Evolutionary conservation across 2,329 filamentous ascomycete species (phyloP).

Genomic region (Aaosphaeria pasadenensis): DNA sequence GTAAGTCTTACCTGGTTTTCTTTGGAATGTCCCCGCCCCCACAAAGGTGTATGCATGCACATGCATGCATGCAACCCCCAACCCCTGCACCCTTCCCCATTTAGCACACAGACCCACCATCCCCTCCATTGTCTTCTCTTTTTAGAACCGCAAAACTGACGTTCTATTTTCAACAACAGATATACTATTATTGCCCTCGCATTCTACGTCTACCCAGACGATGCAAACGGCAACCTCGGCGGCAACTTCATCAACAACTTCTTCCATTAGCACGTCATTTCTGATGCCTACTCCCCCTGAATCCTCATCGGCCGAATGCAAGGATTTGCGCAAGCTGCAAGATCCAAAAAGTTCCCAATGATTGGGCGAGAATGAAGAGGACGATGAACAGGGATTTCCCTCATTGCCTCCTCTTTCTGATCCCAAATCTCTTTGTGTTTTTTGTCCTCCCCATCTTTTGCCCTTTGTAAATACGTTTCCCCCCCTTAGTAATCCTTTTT

Average conservation of each 20-base stretch:
- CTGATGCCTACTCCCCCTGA: too few species aligned
- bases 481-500: too few species aligned
- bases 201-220: constrained; percentile 60
- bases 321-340: too few species aligned
- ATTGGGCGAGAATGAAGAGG: too few species aligned
- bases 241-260: constrained; percentile 25
- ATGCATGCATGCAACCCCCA: neutral
- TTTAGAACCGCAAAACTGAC: neutral
- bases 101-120: neutral
- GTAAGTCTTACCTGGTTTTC: constrained; percentile 17
- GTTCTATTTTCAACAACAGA: constrained; percentile 11
- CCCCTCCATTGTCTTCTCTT: neutral
- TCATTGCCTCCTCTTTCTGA: too few species aligned
- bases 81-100: neutral
- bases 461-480: too few species aligned
- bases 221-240: constrained; percentile 36
- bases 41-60: neutral
- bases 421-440: too few species aligned
- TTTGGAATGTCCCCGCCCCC: neutral
- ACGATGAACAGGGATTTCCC: too few species aligned
- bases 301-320: too few species aligned
- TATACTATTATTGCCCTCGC: constrained; percentile 60
- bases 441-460: too few species aligned
- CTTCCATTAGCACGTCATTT: constrained; percentile 7
- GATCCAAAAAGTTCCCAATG: too few species aligned